phyloP scores from a whole-genome alignment of 306 rosid species.

The Prunus dulcis region DNA sequence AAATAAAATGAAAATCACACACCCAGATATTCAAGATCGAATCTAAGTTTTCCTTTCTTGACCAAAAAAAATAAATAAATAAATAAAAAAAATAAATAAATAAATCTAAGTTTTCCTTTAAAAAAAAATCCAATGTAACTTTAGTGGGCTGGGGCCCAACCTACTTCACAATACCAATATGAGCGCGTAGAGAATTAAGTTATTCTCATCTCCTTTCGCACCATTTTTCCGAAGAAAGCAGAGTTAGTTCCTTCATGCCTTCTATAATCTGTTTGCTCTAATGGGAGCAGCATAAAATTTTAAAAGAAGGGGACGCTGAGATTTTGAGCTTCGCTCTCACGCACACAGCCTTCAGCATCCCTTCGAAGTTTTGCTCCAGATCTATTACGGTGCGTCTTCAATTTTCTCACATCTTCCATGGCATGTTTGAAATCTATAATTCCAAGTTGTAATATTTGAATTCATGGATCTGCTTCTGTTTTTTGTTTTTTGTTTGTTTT shows the following conservation, averaged over 20 bases:
- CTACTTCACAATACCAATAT: background rate
- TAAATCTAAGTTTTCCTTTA: background rate
- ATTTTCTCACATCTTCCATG: background rate
- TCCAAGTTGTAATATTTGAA: background rate
- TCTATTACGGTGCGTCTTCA: conserved; percentile 3
- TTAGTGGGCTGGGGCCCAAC: background rate
- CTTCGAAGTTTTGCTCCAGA: background rate
- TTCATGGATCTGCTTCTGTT: background rate
- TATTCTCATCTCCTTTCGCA: background rate
- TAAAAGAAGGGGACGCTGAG: background rate
- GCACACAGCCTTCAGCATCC: background rate
- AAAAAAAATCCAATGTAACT: no score
- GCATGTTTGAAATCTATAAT: background rate
- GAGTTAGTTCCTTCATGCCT: background rate
- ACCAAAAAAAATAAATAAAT: background rate
- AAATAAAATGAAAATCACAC: background rate
- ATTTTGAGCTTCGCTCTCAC: background rate
- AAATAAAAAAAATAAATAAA: no score
- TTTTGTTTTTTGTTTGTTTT: background rate
- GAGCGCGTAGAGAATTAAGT: background rate
- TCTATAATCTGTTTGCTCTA: background rate
- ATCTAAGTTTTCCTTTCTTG: background rate
- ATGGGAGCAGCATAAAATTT: background rate
- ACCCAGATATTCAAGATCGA: background rate
- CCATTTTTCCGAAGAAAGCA: background rate